Percentiles rank a stretch among this genome's conserved stretches.
Evolutionary conservation across 768 basidiomycete species (phyloP).

Genomic region (Steccherinum ochraceum): DNA sequence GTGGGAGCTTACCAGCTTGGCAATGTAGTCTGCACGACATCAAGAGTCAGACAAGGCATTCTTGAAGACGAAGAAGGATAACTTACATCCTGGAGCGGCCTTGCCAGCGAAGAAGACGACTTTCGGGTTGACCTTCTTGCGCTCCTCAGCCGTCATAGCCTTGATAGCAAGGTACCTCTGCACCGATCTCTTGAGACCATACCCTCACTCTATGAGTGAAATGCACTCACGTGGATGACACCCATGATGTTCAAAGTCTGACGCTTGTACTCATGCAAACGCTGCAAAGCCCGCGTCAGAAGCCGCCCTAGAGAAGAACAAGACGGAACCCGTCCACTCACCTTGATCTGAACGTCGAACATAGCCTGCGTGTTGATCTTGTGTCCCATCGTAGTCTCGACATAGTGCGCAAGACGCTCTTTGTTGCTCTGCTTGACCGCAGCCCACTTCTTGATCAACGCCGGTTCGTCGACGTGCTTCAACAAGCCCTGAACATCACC

Average conservation of each 20-base stretch:
- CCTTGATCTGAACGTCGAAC: slow-evolving; percentile 92
- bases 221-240: slow-evolving; percentile 65
- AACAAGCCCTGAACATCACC: slow-evolving; percentile 44
- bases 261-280: slow-evolving; percentile 93
- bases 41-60: slow-evolving; percentile 7
- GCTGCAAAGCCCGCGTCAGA: slow-evolving; percentile 35
- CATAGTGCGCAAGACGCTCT: slow-evolving; percentile 73
- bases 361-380: slow-evolving; percentile 69
- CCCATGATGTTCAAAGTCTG: slow-evolving; percentile 94
- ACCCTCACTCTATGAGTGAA: not conserved
- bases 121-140: slow-evolving; percentile 76
- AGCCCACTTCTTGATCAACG: slow-evolving; percentile 77
- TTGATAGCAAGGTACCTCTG: slow-evolving; percentile 83
- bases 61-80: slow-evolving; percentile 5
- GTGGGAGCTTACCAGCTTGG: slow-evolving; percentile 59
- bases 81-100: slow-evolving; percentile 88
- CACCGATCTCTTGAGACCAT: slow-evolving; percentile 1
- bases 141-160: slow-evolving; percentile 66
- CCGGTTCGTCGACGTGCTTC: slow-evolving; percentile 61
- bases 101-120: slow-evolving; percentile 98
- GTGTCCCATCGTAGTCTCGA: slow-evolving; percentile 66
- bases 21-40: slow-evolving; percentile 64
- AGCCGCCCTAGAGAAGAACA: slow-evolving; percentile 1
- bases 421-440: slow-evolving; percentile 89
- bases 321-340: slow-evolving; percentile 16